phyloP scores from a whole-genome alignment of 2,329 filamentous ascomycete species.

The Emmonsiellopsis sp. region DNA sequence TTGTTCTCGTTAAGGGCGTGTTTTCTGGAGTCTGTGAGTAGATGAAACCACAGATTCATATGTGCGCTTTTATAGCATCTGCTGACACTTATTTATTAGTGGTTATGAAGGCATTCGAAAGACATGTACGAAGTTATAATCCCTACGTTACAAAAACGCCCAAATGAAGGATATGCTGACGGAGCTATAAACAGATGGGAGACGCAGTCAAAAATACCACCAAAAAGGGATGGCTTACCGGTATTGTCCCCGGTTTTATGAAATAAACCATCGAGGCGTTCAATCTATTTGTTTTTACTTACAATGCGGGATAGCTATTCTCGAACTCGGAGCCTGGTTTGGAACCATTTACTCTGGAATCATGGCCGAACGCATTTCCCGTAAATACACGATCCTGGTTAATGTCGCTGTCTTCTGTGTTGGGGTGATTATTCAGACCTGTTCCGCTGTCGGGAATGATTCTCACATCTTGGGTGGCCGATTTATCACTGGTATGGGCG shows the following conservation, averaged over 20 bases:
- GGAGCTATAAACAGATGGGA: slow-evolving; percentile 14
- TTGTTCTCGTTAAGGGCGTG: slow-evolving; percentile 10
- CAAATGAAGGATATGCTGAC: background rate
- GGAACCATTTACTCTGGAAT: slow-evolving; percentile 62
- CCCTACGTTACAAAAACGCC: background rate
- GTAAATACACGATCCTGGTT: slow-evolving; percentile 61
- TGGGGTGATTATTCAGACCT: slow-evolving; percentile 60
- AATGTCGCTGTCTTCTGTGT: slow-evolving; percentile 59
- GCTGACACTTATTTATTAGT: slow-evolving; percentile 6
- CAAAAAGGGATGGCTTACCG: slow-evolving; percentile 21
- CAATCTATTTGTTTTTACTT: background rate
- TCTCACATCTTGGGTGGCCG: slow-evolving; percentile 59
- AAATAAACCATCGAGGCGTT: background rate
- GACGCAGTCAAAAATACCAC: slow-evolving; percentile 15
- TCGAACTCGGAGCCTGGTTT: slow-evolving; percentile 71
- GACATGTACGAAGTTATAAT: slow-evolving; percentile 3
- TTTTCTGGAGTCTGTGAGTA: slow-evolving; percentile 13
- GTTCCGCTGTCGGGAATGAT: slow-evolving; percentile 44
- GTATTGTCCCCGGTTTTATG: background rate
- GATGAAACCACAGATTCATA: background rate
- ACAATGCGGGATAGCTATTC: slow-evolving; percentile 45
- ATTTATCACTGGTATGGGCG: slow-evolving; percentile 53
- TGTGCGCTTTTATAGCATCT: background rate
- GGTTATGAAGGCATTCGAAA: slow-evolving; percentile 10
- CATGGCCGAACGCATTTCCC: slow-evolving; percentile 59